Evolutionary conservation across 1,284 basidiomycete genomes (phyloP).

Genomic region (Blastosporella zonata): DNA sequence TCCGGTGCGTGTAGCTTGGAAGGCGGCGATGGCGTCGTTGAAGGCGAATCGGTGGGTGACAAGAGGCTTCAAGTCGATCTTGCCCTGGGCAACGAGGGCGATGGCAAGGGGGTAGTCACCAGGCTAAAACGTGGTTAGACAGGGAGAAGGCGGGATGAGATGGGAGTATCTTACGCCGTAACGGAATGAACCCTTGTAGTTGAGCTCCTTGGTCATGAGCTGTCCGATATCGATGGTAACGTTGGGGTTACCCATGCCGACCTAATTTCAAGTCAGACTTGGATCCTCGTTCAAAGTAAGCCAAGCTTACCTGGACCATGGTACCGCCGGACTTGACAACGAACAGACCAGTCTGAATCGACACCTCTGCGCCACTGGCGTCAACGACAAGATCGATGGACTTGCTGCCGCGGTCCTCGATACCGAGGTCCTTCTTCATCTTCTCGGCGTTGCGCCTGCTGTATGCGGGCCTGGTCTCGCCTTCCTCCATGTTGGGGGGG

Average conservation of each 20-base stretch:
- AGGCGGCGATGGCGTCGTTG: conserved; percentile 73
- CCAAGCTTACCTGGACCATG: conserved; percentile 54
- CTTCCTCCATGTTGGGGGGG: conserved; percentile 50
- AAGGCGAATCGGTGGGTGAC: conserved; percentile 84
- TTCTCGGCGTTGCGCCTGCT: conserved; percentile 63
- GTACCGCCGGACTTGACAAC: conserved; percentile 74
- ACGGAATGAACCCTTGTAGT: conserved; percentile 84
- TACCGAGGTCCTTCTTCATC: conserved; percentile 56
- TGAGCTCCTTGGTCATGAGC: conserved; percentile 74
- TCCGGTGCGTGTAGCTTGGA: conserved; percentile 76
- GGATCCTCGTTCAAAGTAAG: background rate
- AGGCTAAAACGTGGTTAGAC: conserved; percentile 42
- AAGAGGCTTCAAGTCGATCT: conserved; percentile 84
- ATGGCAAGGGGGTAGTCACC: conserved; percentile 87
- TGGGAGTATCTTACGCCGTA: conserved; percentile 58
- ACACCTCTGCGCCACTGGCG: conserved; percentile 87
- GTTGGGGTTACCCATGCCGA: conserved; percentile 72
- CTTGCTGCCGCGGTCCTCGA: conserved; percentile 56
- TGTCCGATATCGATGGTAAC: conserved; percentile 60
- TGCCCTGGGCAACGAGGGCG: conserved; percentile 73
- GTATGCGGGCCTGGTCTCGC: conserved; percentile 68
- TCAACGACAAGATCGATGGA: conserved; percentile 76
- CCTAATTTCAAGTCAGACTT: conserved; percentile 38
- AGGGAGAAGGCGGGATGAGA: background rate
- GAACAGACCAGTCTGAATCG: conserved; percentile 80